Conservation (phyloP, 768 basidiomycete species). For the Mycena galericulata region DNA sequence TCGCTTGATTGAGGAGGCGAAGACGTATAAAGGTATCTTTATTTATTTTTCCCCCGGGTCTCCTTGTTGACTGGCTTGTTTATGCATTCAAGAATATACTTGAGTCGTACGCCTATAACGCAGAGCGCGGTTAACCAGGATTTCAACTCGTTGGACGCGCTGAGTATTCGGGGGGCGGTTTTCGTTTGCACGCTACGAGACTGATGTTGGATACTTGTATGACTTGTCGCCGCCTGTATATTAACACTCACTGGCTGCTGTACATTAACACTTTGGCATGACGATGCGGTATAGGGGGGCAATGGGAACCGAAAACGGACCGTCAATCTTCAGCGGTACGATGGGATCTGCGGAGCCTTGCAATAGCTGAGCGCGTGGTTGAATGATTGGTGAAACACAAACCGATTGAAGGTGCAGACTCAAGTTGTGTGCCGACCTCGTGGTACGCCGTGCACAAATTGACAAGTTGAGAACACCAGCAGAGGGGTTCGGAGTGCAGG, state of each 20-base stretch:
- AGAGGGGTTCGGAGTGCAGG: no score
- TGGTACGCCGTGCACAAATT: no score
- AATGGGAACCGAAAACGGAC: constrained; percentile 10
- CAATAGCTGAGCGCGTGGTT: constrained; percentile 60
- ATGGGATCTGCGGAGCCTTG: constrained; percentile 63
- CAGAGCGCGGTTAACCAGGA: background rate
- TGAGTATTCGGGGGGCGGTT: background rate
- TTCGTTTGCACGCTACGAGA: constrained; percentile 11
- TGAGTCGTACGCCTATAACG: background rate
- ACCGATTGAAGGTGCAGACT: no score
- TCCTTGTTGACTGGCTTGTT: constrained; percentile 3
- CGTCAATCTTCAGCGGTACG: constrained; percentile 52
- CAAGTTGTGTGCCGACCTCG: no score
- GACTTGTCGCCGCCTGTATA: constrained; percentile 10
- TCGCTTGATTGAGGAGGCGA: constrained; percentile 94
- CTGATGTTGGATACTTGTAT: constrained; percentile 11
- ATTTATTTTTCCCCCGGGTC: constrained; percentile 6
- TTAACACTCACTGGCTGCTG: constrained; percentile 12
- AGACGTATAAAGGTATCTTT: constrained; percentile 76
- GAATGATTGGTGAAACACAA: no score
- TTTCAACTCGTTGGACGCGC: background rate
- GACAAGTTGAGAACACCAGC: no score
- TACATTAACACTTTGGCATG: constrained; percentile 3
- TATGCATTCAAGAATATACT: background rate
- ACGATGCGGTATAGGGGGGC: constrained; percentile 1